Percentiles rank a stretch among this genome's conserved stretches.
These are phyloP conservation scores for Boletus rex-veris DNA, from an alignment of 768 basidiomycete species.

Conservation along the genomic window DNA sequence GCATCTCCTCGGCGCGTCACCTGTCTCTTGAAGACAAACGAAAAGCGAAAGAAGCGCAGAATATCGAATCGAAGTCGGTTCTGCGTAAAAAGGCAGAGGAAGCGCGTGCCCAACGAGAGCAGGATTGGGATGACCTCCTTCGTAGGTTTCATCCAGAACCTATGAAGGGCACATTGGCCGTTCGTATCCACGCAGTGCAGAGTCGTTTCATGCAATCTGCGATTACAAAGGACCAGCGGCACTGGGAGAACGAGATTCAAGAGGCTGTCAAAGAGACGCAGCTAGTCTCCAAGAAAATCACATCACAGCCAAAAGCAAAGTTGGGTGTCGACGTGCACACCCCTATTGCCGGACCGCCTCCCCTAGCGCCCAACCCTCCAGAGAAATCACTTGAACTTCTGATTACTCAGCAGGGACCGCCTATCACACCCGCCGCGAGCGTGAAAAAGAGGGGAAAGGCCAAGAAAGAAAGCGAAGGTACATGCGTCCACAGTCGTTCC, in stretches of 20 bases:
- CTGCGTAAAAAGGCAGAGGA: constrained; percentile 65
- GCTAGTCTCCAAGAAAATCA: constrained; percentile 43
- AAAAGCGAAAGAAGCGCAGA: constrained; percentile 29
- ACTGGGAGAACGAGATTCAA: constrained; percentile 64
- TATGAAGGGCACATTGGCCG: constrained; percentile 43
- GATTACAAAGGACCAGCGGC: constrained; percentile 43
- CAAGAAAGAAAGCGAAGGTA: constrained; percentile 32
- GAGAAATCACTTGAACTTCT: constrained; percentile 52
- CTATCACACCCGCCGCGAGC: constrained; percentile 30
- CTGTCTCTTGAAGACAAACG: constrained; percentile 40
- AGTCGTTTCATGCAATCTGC: constrained; percentile 57
- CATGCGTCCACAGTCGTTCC: neutral
- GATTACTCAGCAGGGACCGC: constrained; percentile 51
- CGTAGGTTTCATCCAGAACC: constrained; percentile 50
- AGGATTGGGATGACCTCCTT: constrained; percentile 63
- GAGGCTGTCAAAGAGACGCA: constrained; percentile 55
- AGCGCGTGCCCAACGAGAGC: constrained; percentile 53
- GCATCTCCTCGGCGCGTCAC: constrained; percentile 28
- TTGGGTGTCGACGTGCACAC: neutral
- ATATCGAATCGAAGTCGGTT: constrained; percentile 46
- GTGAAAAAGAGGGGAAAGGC: constrained; percentile 34
- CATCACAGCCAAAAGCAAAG: constrained; percentile 33
- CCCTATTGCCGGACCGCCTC: constrained; percentile 30
- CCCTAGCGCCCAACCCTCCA: constrained; percentile 40
- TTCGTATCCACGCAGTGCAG: constrained; percentile 54